Conservation (phyloP, 768 basidiomycete genomes). For the Hortiboletus campestris region DNA sequence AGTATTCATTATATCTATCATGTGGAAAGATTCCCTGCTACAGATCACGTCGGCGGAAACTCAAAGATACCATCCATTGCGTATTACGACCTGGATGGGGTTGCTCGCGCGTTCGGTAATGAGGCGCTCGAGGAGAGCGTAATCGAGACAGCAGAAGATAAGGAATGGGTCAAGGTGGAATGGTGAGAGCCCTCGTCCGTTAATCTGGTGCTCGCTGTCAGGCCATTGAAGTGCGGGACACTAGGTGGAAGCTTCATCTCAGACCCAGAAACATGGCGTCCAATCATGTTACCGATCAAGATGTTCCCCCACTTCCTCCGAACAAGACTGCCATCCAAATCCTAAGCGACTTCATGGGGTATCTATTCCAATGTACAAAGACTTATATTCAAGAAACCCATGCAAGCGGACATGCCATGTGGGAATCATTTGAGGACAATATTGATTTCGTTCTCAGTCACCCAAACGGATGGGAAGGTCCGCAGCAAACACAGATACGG, state of each 20-base stretch:
- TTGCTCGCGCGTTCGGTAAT: conserved; percentile 42
- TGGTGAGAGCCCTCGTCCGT: conserved; percentile 20
- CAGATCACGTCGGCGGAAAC: conserved; percentile 44
- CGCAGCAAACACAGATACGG: conserved; percentile 43
- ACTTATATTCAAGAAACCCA: conserved; percentile 47
- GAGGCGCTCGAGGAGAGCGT: conserved; percentile 42
- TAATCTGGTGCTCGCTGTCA: neutral
- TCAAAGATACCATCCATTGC: conserved; percentile 51
- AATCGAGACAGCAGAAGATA: conserved; percentile 40
- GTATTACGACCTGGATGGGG: conserved; percentile 44
- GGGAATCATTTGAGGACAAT: conserved; percentile 39
- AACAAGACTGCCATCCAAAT: conserved; percentile 43
- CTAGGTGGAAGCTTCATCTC: conserved; percentile 38
- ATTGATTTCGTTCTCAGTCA: conserved; percentile 49
- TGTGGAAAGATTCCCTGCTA: conserved; percentile 43
- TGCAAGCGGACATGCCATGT: conserved; percentile 39
- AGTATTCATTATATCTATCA: neutral
- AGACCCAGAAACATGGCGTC: conserved; percentile 26
- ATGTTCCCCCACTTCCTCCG: conserved; percentile 43
- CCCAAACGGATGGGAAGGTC: conserved; percentile 49
- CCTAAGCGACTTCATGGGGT: conserved; percentile 48
- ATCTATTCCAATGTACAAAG: conserved; percentile 43
- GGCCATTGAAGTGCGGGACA: conserved; percentile 4
- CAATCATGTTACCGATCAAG: conserved; percentile 27
- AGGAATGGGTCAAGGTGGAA: conserved; percentile 30